Evolutionary conservation across 1,139 yeast genomes (phyloP).

Genomic region (Geotrichum reessii): DNA sequence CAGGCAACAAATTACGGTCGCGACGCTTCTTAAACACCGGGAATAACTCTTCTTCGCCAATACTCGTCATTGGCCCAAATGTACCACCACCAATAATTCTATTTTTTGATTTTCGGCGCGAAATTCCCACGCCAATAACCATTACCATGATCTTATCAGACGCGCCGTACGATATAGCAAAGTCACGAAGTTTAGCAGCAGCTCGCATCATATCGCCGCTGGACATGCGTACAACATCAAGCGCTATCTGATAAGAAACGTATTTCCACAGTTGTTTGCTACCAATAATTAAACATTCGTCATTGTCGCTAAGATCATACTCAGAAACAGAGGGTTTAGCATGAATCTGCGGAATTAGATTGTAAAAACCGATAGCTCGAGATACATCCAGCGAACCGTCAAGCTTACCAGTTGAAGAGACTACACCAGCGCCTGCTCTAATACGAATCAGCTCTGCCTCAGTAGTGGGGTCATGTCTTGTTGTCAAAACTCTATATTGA

Average conservation of each 20-base stretch:
- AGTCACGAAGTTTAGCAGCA: constrained; percentile 88
- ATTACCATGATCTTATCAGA: constrained; percentile 76
- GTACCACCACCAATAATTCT: constrained; percentile 1
- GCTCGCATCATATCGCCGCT: constrained; percentile 85
- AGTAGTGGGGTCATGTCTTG: constrained; percentile 78
- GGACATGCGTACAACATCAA: constrained; percentile 81
- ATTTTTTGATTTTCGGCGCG: constrained; percentile 23
- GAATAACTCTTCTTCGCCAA: constrained; percentile 30
- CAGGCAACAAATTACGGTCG: constrained; percentile 45
- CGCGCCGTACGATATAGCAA: constrained; percentile 90
- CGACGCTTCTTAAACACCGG: constrained; percentile 47
- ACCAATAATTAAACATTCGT: constrained; percentile 80
- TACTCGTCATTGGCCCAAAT: constrained; percentile 7
- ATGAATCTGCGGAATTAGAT: constrained; percentile 79
- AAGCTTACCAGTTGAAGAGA: constrained; percentile 75
- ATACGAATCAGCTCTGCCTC: constrained; percentile 79
- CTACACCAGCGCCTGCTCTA: constrained; percentile 87
- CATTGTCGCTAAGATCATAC: constrained; percentile 57
- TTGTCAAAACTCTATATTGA: constrained; percentile 65
- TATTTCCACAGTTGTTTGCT: constrained; percentile 81
- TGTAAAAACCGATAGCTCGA: constrained; percentile 87
- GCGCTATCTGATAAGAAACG: constrained; percentile 77
- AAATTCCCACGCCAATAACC: constrained; percentile 59
- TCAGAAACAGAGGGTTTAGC: constrained; percentile 78
- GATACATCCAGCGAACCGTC: constrained; percentile 81